These are phyloP conservation scores for Lignosus rhinocerotis DNA, from an alignment of 1,284 basidiomycete genomes.

Conservation along the genomic window DNA sequence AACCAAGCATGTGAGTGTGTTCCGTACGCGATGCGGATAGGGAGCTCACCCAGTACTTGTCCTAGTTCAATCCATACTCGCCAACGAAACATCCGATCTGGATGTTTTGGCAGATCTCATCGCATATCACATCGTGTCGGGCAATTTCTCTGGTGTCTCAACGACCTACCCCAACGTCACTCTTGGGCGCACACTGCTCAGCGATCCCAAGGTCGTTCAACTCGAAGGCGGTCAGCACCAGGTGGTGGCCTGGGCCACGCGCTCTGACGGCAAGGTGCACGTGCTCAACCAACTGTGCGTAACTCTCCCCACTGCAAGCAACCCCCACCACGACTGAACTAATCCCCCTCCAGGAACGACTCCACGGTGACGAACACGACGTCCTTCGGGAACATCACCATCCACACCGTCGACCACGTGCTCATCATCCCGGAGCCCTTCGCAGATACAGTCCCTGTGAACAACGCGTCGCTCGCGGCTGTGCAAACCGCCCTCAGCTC, in stretches of 20 bases:
- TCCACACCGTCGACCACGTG: conserved; percentile 53
- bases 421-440: conserved; percentile 56
- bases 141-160: conserved; percentile 46
- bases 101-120: conserved; percentile 47
- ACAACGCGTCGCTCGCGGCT: conserved; percentile 40
- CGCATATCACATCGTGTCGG: conserved; percentile 64
- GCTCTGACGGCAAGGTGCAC: conserved; percentile 43
- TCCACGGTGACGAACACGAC: conserved; percentile 48
- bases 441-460: conserved; percentile 42
- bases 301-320: background rate
- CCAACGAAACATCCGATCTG: conserved; percentile 39
- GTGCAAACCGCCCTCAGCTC: conserved; percentile 35
- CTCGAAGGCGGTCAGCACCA: conserved; percentile 56
- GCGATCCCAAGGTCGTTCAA: conserved; percentile 44
- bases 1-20: conserved; percentile 43
- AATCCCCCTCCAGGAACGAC: too few species aligned
- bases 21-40: background rate
- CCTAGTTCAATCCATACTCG: conserved; percentile 36
- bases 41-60: background rate
- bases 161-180: conserved; percentile 55
- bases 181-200: conserved; percentile 63
- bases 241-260: conserved; percentile 62
- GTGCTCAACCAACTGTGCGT: conserved; percentile 58
- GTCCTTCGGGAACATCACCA: conserved; percentile 47
- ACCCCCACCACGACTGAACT: background rate